These are phyloP conservation scores for Phytophthora capsici DNA, from an alignment of 352 stramenopile genomes.

Conservation along the genomic window DNA sequence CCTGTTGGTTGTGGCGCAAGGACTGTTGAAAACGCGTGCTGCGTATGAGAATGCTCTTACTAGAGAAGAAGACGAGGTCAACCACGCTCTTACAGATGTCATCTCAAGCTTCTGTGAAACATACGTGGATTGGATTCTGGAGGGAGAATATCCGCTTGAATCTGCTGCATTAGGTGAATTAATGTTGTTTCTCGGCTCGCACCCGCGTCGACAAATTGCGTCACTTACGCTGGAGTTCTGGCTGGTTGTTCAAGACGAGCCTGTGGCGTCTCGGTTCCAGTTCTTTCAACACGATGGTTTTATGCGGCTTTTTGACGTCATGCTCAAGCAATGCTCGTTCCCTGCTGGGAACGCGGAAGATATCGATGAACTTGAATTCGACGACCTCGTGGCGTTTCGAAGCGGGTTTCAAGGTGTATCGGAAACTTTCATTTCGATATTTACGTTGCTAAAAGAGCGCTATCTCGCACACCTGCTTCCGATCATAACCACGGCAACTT, in stretches of 20 bases:
- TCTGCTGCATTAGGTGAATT: slow-evolving; percentile 51
- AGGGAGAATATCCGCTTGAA: slow-evolving; percentile 50
- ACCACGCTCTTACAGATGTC: slow-evolving; percentile 65
- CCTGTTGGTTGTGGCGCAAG: slow-evolving; percentile 47
- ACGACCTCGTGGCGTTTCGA: slow-evolving; percentile 67
- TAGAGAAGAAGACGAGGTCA: slow-evolving; percentile 60
- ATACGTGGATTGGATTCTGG: slow-evolving; percentile 74
- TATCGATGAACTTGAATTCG: slow-evolving; percentile 68
- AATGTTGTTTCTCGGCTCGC: slow-evolving; percentile 63
- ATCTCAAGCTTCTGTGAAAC: slow-evolving; percentile 76
- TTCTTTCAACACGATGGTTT: slow-evolving; percentile 73
- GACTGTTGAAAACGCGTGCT: slow-evolving; percentile 51
- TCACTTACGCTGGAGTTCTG: slow-evolving; percentile 81
- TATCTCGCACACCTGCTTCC: slow-evolving; percentile 52
- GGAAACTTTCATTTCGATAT: slow-evolving; percentile 63
- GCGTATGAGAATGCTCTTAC: slow-evolving; percentile 60
- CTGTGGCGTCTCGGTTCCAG: slow-evolving; percentile 52
- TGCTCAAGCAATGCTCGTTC: slow-evolving; percentile 67
- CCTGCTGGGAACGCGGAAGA: slow-evolving; percentile 40
- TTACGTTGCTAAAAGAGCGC: slow-evolving; percentile 57
- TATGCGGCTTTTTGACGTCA: slow-evolving; percentile 57
- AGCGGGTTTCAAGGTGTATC: slow-evolving; percentile 64
- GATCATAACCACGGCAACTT: slow-evolving; percentile 27
- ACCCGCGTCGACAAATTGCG: slow-evolving; percentile 74
- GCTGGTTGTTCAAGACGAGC: slow-evolving; percentile 72